Evolutionary conservation across 306 rosid species (phyloP), one percentile per base, ranked within the genome.

Genomic region (Cicer bijugum): DNA sequence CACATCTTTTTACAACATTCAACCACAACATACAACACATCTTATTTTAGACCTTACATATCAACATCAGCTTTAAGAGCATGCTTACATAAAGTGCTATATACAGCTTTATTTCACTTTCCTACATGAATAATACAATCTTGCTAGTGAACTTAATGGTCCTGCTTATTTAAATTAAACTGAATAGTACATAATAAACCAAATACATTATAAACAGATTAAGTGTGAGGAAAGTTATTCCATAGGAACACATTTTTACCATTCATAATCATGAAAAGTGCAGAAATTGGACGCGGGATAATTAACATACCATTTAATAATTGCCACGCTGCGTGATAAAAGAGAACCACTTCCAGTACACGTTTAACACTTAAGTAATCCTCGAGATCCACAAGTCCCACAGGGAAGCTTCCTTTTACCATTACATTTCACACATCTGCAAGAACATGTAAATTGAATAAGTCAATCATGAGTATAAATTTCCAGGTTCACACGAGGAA

Each of bases 331-430:
- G 68, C 60, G 87, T 20, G 90, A 56, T 42, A 88, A 76, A 78
- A 91, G 95, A 80, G 97, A 94, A 55, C 99, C 97, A 44, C 84
- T 82, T 50, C 87, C 90, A 63, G 72, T 80, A 56, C 99, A 94
- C 38, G 83, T 81, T 78, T 45, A 83, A 12, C 97, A 94, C 73
- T 87, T 86, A 11, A 91, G 77, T 71, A 89, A 81, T 47, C 97
- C 99, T 44, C 86, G 95, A 69, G 99, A 91, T 79, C 87, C 95
- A 76, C 97, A 94, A 56, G 87, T 82, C 47, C 82, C 82, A 78
- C 99, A 94, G 33, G 96, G 93, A 80, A 94, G 79, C 83, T 86
- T 83, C 59, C 99, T 97, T 66, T 84, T 78, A 64, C 96, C 97
- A 46, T 85, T 76, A 80, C 99, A 94, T 74, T 85, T 94, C 78